Evolutionary conservation across 2,329 filamentous ascomycete genomes (phyloP), one percentile per base, ranked within the genome.

Genomic region (Microdochium bolleyi): DNA sequence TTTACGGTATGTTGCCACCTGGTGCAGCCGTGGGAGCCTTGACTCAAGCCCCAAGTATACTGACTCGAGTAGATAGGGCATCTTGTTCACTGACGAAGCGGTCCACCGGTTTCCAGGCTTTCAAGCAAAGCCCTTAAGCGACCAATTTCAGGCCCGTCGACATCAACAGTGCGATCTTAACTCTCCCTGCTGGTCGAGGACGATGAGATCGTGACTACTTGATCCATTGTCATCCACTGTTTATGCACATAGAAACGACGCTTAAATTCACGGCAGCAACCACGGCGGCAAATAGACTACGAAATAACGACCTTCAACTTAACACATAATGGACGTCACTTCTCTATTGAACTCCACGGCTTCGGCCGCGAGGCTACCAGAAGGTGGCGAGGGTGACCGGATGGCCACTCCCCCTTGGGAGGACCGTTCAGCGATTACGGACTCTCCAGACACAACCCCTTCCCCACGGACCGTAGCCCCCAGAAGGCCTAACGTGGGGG

Each of bases 291-390:
- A 38, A 5, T 8, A 38, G 7, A 38, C 34, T 38, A 38, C 34
- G 34, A 19, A 8, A 38, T 19, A 16, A 38, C n/a, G n/a, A 14
- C 34, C 52, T 57, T 46, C 48, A 52, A 46, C 44, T 34, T 50
- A 44, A 51, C 32, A 14, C 55, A 58, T 37, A 13, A 74, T 76
- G 73, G 69, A 75, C 55, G 68, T 76, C 49, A 71, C 64, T 14
- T 69, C 68, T 32, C 55, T 75, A 34, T 60, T 75, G 25, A 75
- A 75, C 55, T 61, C 65, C 48, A 65, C 67, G 38, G 62, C 65
- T 52, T 63, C 66, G 53, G 58, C 55, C 24, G 55, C 54, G n/a
- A 54, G 48, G 49, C 55, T 48, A n/a, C 56, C 62, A 4, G 48
- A 49, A 24, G 48, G 49, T 34, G 49, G 48, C 37, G 56, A 58